Evolutionary conservation across 1,284 basidiomycete genomes (phyloP).

Genomic region (Afroboletus lepidellus): DNA sequence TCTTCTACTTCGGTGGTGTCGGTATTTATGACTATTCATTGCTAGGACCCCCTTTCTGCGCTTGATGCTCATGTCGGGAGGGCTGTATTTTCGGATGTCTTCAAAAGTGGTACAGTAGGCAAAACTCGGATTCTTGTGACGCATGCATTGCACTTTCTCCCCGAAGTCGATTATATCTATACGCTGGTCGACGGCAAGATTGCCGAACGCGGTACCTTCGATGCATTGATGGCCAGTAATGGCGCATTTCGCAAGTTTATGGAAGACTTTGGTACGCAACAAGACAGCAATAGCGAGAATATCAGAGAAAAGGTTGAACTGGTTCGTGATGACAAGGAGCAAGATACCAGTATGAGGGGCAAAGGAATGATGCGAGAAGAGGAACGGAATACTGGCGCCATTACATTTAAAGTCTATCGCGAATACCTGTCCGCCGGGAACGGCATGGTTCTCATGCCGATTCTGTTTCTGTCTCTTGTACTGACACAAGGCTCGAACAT

Average conservation of each 20-base stretch:
- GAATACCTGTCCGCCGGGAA: slow-evolving; percentile 60
- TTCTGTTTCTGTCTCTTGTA: slow-evolving; percentile 49
- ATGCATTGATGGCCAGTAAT: slow-evolving; percentile 59
- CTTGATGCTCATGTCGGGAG: slow-evolving; percentile 89
- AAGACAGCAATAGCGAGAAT: slow-evolving; percentile 31
- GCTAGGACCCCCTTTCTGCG: slow-evolving; percentile 70
- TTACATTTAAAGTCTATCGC: slow-evolving; percentile 49
- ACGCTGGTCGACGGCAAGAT: slow-evolving; percentile 71
- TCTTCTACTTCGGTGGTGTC: neutral
- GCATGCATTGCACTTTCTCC: slow-evolving; percentile 80
- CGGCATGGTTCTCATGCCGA: slow-evolving; percentile 52
- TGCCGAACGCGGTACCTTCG: slow-evolving; percentile 74
- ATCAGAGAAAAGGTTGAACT: slow-evolving; percentile 30
- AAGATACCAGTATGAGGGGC: slow-evolving; percentile 8
- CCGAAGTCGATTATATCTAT: slow-evolving; percentile 74
- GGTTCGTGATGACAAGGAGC: slow-evolving; percentile 30
- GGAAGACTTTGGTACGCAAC: slow-evolving; percentile 60
- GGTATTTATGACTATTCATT: neutral
- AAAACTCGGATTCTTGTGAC: slow-evolving; percentile 86
- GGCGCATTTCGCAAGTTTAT: slow-evolving; percentile 77
- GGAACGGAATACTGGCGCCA: slow-evolving; percentile 55
- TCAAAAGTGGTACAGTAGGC: slow-evolving; percentile 51
- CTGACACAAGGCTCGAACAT: slow-evolving; percentile 61
- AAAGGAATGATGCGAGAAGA: slow-evolving; percentile 44
- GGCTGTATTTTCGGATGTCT: slow-evolving; percentile 81